These are phyloP conservation scores for Trypanosoma caninum DNA, from an alignment of 208 protist species.

Conservation along the genomic window DNA sequence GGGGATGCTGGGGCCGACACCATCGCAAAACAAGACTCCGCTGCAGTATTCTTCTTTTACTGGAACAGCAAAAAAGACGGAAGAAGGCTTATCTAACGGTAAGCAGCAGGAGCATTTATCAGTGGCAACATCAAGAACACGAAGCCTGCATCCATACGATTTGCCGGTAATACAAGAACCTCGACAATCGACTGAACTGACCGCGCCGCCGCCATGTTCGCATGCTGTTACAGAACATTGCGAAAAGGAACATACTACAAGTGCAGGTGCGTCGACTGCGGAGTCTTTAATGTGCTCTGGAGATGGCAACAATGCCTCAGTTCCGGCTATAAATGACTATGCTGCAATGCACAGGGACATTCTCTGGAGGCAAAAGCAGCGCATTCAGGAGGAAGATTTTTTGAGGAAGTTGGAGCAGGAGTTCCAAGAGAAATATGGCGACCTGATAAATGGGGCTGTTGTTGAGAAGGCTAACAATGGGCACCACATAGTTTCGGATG, in stretches of 20 bases:
- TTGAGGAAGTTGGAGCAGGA: slow-evolving; percentile 12
- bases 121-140: background rate
- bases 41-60: background rate
- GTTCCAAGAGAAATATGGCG: slow-evolving; percentile 19
- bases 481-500: background rate
- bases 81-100: background rate
- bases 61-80: background rate
- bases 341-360: slow-evolving; percentile 4
- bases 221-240: background rate
- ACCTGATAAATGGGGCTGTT: slow-evolving; percentile 10
- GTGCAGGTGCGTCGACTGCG: background rate
- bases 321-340: background rate
- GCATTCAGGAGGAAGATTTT: slow-evolving; percentile 15
- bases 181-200: slow-evolving; percentile 7
- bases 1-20: background rate
- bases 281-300: background rate
- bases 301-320: background rate
- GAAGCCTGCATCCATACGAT: slow-evolving; percentile 14
- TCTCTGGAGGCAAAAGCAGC: slow-evolving; percentile 3
- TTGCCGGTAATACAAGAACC: slow-evolving; percentile 4
- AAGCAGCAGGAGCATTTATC: background rate
- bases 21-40: background rate
- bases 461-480: background rate
- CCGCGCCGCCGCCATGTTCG: slow-evolving; percentile 3
- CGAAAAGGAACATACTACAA: background rate